These are phyloP conservation scores for Xylaria polymorpha DNA, from an alignment of 2,329 filamentous ascomycete species.

Conservation along the genomic window DNA sequence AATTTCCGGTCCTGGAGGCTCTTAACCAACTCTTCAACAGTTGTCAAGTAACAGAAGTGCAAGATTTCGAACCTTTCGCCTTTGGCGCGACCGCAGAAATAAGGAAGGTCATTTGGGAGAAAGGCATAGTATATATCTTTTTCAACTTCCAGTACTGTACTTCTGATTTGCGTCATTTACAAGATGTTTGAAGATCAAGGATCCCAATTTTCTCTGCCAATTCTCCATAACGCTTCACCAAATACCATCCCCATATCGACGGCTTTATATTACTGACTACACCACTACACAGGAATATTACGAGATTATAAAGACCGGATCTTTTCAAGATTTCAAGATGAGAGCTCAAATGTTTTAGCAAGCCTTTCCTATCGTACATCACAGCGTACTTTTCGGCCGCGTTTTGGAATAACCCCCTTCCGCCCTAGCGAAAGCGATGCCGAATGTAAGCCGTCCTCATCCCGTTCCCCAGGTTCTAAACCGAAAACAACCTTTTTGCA, in stretches of 20 bases:
- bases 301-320: not conserved
- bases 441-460: not conserved
- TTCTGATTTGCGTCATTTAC: not conserved
- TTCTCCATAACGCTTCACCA: not conserved
- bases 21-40: no score
- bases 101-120: not conserved
- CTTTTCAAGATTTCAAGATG: not conserved
- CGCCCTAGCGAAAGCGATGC: not conserved
- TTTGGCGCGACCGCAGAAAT: not conserved
- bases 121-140: not conserved
- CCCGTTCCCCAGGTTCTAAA: not conserved
- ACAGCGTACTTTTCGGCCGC: not conserved
- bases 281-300: not conserved
- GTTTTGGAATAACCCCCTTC: not conserved
- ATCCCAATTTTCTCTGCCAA: not conserved
- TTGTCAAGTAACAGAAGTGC: not conserved
- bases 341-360: not conserved
- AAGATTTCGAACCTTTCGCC: not conserved
- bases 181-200: not conserved
- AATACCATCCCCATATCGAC: not conserved
- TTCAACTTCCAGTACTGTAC: not conserved
- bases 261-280: not conserved
- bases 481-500: not conserved
- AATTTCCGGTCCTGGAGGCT: no score
- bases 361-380: not conserved